These are phyloP conservation scores for Medicago ruthenica DNA, from an alignment of 306 rosid species.

Conservation along the genomic window DNA sequence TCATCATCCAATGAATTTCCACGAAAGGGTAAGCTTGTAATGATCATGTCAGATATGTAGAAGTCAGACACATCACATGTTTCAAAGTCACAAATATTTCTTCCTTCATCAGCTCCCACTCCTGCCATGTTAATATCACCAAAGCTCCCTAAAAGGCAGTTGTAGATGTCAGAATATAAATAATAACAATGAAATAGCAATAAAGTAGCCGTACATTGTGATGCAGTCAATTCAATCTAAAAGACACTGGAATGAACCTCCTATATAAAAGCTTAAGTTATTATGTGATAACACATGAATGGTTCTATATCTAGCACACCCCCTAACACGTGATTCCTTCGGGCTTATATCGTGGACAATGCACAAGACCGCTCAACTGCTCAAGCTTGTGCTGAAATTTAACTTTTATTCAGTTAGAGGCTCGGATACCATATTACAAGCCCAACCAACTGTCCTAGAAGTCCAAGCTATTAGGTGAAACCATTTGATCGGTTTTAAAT, in stretches of 20 bases:
- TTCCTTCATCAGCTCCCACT: slow-evolving; percentile 63
- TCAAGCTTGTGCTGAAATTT: slow-evolving; percentile 5
- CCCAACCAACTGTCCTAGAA: slow-evolving; percentile 3
- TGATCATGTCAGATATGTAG: slow-evolving; percentile 91
- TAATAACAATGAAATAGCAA: slow-evolving; percentile 12
- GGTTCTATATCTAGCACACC: slow-evolving; percentile 1
- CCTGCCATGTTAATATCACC: slow-evolving; percentile 54
- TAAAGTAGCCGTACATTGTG: slow-evolving; percentile 10
- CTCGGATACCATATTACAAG: background rate
- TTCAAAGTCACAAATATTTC: slow-evolving; percentile 61
- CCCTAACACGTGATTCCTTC: background rate
- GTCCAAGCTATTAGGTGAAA: slow-evolving; percentile 3
- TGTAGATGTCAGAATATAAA: slow-evolving; percentile 26
- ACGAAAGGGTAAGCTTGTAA: slow-evolving; percentile 75
- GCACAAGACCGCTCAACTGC: background rate
- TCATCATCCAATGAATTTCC: slow-evolving; percentile 61
- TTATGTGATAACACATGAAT: background rate
- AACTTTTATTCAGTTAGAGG: background rate
- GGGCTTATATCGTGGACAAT: slow-evolving; percentile 1
- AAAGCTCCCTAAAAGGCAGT: slow-evolving; percentile 51
- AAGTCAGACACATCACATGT: slow-evolving; percentile 89
- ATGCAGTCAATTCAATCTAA: slow-evolving; percentile 9
- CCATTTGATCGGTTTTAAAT: slow-evolving; percentile 10
- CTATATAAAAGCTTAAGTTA: background rate
- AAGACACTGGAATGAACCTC: background rate